Conservation (phyloP, 2,329 filamentous ascomycete species). For the Botrytis deweyae region DNA sequence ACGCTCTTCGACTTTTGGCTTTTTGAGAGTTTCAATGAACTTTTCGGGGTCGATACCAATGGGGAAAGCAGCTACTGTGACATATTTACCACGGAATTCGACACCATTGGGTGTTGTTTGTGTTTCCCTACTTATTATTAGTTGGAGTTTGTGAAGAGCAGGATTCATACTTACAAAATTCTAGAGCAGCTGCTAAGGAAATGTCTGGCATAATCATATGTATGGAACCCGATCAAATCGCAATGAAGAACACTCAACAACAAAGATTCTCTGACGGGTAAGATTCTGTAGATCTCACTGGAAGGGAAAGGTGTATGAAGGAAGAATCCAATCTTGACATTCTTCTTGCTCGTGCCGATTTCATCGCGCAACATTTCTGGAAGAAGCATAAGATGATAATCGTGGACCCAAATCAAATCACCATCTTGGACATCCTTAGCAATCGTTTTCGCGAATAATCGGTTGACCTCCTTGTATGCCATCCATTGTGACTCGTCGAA, state of each 20-base stretch:
- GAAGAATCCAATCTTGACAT: slow-evolving; percentile 98
- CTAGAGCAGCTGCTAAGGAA: slow-evolving; percentile 96
- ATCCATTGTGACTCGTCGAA: slow-evolving; percentile 95
- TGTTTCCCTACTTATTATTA: slow-evolving; percentile 49
- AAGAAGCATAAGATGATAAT: slow-evolving; percentile 97
- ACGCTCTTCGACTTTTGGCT: slow-evolving; percentile 81
- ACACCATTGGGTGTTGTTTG: slow-evolving; percentile 89
- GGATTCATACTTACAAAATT: slow-evolving; percentile 62
- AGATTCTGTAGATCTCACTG: slow-evolving; percentile 93
- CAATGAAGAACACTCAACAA: slow-evolving; percentile 86
- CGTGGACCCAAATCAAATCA: slow-evolving; percentile 96
- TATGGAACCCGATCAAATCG: slow-evolving; percentile 96
- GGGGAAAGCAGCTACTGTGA: slow-evolving; percentile 92
- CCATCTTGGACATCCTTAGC: slow-evolving; percentile 86
- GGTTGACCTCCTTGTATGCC: slow-evolving; percentile 90
- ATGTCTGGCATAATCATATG: slow-evolving; percentile 97
- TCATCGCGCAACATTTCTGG: slow-evolving; percentile 93
- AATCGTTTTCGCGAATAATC: slow-evolving; percentile 85
- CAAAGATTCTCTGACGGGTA: slow-evolving; percentile 87
- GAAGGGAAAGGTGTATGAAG: slow-evolving; percentile 96
- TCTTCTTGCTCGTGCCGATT: slow-evolving; percentile 76
- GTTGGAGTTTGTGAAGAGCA: background rate
- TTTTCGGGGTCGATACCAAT: slow-evolving; percentile 98
- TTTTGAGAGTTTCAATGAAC: slow-evolving; percentile 84
- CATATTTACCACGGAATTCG: slow-evolving; percentile 82